These are phyloP conservation scores for Catharanthus roseus DNA, from an alignment of 257 asterid genomes.

Conservation along the genomic window DNA sequence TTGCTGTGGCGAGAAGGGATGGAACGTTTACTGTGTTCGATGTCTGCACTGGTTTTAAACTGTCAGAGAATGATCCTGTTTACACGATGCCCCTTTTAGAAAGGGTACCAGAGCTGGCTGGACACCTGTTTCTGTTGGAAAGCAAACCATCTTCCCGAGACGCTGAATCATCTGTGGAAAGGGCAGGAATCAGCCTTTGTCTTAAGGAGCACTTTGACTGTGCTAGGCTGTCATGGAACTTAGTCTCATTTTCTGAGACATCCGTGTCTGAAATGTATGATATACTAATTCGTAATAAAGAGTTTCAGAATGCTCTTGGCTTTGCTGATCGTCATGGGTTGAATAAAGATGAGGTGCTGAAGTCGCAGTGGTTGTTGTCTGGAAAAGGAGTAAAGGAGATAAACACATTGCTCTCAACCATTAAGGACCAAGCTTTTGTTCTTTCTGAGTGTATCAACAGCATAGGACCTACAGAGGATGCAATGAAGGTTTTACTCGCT, in stretches of 20 bases:
- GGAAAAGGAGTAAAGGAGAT: conserved; percentile 69
- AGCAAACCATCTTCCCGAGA: conserved; percentile 38
- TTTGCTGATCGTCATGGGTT: conserved; percentile 76
- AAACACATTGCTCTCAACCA: conserved; percentile 48
- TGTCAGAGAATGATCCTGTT: conserved; percentile 42
- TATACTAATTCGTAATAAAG: conserved; percentile 48
- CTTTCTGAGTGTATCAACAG: conserved; percentile 72
- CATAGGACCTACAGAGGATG: conserved; percentile 80
- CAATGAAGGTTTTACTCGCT: conserved; percentile 61
- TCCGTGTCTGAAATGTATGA: conserved; percentile 73
- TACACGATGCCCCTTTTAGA: conserved; percentile 70
- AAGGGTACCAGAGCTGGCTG: conserved; percentile 55
- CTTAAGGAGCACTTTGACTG: conserved; percentile 37
- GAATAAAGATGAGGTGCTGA: conserved; percentile 82
- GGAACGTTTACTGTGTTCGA: conserved; percentile 64
- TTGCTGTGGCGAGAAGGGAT: conserved; percentile 55
- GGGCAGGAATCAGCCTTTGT: conserved; percentile 21
- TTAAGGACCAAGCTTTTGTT: conserved; percentile 65
- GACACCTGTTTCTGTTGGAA: conserved; percentile 67
- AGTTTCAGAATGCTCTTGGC: conserved; percentile 68
- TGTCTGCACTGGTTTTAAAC: conserved; percentile 33
- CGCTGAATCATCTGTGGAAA: conserved; percentile 34
- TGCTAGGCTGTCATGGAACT: conserved; percentile 61
- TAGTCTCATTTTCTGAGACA: conserved; percentile 61
- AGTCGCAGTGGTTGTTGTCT: conserved; percentile 86